Evolutionary conservation across 208 protist genomes (phyloP).

Genomic region (Acanthamoeba divionensis): DNA sequence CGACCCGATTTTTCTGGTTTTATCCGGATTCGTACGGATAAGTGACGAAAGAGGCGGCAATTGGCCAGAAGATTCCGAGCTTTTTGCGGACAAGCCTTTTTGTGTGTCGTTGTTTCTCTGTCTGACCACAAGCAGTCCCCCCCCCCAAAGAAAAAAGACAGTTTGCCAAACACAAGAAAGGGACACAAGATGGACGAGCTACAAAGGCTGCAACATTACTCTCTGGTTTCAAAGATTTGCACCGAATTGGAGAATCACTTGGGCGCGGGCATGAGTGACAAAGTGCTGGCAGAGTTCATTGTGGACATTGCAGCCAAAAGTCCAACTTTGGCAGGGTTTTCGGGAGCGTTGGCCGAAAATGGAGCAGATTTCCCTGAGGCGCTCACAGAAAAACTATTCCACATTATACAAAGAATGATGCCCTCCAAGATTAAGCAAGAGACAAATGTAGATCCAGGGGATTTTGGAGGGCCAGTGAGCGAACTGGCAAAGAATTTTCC

Average conservation of each 20-base stretch:
- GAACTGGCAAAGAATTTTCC: conserved; percentile 53
- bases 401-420: conserved; percentile 75
- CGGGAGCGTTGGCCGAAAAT: conserved; percentile 70
- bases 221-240: conserved; percentile 80
- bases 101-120: no score
- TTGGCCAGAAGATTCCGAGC: no score
- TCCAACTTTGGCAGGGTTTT: conserved; percentile 62
- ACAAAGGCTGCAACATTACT: conserved; percentile 59
- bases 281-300: conserved; percentile 85
- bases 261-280: conserved; percentile 80
- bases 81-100: no score
- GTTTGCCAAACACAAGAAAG: no score
- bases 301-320: conserved; percentile 77
- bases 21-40: no score
- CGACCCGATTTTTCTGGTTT: no score
- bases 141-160: no score
- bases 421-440: conserved; percentile 69
- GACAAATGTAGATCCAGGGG: background rate
- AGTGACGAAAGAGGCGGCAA: no score
- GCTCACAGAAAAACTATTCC: conserved; percentile 68
- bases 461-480: background rate
- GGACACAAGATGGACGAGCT: conserved; percentile 35
- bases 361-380: conserved; percentile 76
- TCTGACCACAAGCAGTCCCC: no score
- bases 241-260: conserved; percentile 87